Percentiles rank a stretch among this genome's conserved stretches.
These are phyloP conservation scores for Syzygium aromaticum DNA, from an alignment of 345 rosid species.

Conservation along the genomic window DNA sequence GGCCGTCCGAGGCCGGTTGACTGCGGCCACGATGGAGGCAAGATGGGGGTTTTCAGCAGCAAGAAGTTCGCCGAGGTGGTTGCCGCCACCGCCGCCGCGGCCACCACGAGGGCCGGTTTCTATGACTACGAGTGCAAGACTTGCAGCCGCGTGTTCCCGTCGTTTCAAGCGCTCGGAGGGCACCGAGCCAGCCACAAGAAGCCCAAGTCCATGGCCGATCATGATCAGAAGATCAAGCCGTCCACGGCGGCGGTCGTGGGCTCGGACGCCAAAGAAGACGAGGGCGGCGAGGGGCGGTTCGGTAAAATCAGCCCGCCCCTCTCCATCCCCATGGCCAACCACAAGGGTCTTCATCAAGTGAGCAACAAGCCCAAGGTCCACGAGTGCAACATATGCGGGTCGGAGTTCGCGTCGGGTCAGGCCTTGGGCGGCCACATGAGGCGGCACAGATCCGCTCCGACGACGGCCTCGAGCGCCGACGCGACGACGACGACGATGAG, in stretches of 20 bases:
- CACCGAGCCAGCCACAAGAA: slow-evolving; percentile 96
- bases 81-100: slow-evolving; percentile 8
- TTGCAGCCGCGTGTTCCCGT: slow-evolving; percentile 73
- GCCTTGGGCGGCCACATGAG: slow-evolving; percentile 99
- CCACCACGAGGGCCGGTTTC: slow-evolving; percentile 26
- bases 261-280: background rate
- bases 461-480: background rate
- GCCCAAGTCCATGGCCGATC: slow-evolving; percentile 14
- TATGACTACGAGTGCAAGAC: slow-evolving; percentile 87
- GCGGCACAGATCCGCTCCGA: slow-evolving; percentile 52
- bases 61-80: slow-evolving; percentile 23
- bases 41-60: background rate
- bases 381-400: slow-evolving; percentile 92
- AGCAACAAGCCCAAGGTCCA: slow-evolving; percentile 46
- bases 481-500: background rate
- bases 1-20: slow-evolving; percentile 1
- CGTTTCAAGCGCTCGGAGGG: slow-evolving; percentile 96
- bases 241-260: background rate
- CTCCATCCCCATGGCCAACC: slow-evolving; percentile 1
- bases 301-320: background rate
- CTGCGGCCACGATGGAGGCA: background rate
- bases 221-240: background rate
- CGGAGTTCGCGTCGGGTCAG: slow-evolving; percentile 88
- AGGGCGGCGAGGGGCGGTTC: background rate
- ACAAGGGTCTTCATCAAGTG: background rate